Conservation (phyloP, 306 rosid species). For the Rosa lucieae region DNA sequence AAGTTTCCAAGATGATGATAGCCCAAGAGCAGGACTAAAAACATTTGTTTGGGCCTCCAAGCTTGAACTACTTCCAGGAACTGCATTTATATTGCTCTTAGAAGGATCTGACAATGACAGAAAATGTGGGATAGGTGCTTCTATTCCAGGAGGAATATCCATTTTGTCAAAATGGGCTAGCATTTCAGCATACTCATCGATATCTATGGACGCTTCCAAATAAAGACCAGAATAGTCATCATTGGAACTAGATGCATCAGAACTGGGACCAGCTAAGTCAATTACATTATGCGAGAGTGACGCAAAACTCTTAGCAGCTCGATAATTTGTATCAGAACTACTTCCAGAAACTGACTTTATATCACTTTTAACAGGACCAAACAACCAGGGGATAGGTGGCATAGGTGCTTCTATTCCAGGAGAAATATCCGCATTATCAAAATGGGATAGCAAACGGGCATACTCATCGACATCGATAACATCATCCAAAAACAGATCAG, state of each 20-base stretch:
- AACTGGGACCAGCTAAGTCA: slow-evolving; percentile 47
- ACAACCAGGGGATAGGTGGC: slow-evolving; percentile 43
- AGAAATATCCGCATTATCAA: slow-evolving; percentile 62
- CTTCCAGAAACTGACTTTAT: slow-evolving; percentile 28
- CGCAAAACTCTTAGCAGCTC: slow-evolving; percentile 14
- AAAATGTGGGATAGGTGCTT: slow-evolving; percentile 52
- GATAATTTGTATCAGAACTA: slow-evolving; percentile 30
- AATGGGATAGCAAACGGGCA: slow-evolving; percentile 46
- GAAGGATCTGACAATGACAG: slow-evolving; percentile 47
- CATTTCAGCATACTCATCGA: slow-evolving; percentile 35
- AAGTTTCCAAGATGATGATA: slow-evolving; percentile 27
- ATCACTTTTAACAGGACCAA: slow-evolving; percentile 23
- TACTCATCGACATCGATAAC: slow-evolving; percentile 50
- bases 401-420: slow-evolving; percentile 71
- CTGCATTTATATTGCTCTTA: slow-evolving; percentile 16
- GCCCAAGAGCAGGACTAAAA: slow-evolving; percentile 25
- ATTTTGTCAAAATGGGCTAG: slow-evolving; percentile 63
- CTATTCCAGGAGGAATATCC: slow-evolving; percentile 71
- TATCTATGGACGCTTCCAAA: slow-evolving; percentile 34
- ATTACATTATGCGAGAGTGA: slow-evolving; percentile 38
- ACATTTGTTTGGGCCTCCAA: slow-evolving; percentile 27
- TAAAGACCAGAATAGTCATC: slow-evolving; percentile 34
- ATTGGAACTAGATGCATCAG: slow-evolving; percentile 43
- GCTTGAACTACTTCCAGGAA: slow-evolving; percentile 40
- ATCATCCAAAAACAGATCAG: slow-evolving; percentile 38